Conservation (phyloP, 768 basidiomycete genomes). For the Lyophyllum decastes region DNA sequence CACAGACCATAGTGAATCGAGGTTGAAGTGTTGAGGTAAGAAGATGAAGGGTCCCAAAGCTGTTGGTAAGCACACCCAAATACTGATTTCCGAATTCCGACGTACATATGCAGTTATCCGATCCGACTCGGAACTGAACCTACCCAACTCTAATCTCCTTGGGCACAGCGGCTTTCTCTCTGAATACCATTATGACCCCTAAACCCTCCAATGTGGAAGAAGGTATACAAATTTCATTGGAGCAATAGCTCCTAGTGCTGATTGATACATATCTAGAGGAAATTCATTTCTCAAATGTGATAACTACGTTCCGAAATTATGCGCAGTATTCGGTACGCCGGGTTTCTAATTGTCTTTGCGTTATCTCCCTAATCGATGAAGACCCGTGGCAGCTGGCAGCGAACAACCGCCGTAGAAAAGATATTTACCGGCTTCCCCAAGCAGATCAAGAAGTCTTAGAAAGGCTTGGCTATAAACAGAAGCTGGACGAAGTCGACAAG, state of each 20-base stretch:
- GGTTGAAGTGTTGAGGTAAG: conserved; percentile 1
- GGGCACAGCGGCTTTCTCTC: conserved; percentile 2
- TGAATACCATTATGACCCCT: conserved; percentile 21
- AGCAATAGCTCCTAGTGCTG: neutral
- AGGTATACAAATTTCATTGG: conserved; percentile 24
- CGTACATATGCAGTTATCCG: neutral
- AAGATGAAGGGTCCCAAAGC: conserved; percentile 8
- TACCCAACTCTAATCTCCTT: neutral
- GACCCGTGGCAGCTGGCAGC: conserved; percentile 40
- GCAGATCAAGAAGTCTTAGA: conserved; percentile 72
- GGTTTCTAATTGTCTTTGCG: neutral
- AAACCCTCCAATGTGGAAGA: conserved; percentile 33
- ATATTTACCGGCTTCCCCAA: conserved; percentile 67
- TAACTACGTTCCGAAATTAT: conserved; percentile 76
- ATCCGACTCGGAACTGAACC: neutral
- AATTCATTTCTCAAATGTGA: conserved; percentile 73
- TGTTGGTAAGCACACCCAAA: conserved; percentile 21
- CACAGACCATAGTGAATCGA: conserved; percentile 18
- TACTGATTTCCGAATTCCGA: neutral
- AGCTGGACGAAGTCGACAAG: conserved; percentile 77
- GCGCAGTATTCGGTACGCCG: conserved; percentile 66
- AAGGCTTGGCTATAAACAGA: conserved; percentile 71
- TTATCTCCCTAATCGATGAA: conserved; percentile 10
- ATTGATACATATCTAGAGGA: conserved; percentile 47
- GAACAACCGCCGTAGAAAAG: conserved; percentile 71